These are phyloP conservation scores for Tylopilus felleus DNA, from an alignment of 768 basidiomycete genomes.

Conservation along the genomic window DNA sequence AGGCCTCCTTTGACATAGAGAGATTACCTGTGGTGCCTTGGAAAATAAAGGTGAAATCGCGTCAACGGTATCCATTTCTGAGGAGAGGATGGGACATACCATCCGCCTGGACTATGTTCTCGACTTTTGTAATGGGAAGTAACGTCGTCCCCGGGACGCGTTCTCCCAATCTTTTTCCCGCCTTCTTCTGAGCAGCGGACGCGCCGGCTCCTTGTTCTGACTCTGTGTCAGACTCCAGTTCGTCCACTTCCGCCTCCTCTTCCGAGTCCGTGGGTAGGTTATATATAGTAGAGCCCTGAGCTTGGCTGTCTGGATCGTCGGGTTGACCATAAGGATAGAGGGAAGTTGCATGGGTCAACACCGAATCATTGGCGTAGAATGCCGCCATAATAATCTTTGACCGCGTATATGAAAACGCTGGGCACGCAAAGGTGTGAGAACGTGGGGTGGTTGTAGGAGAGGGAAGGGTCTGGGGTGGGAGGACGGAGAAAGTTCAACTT, in stretches of 20 bases:
- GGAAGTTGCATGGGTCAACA: conserved; percentile 32
- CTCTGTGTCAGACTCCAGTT: conserved; percentile 33
- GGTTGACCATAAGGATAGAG: conserved; percentile 30
- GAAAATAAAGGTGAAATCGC: conserved; percentile 12
- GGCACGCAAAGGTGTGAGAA: conserved; percentile 6
- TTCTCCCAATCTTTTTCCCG: conserved; percentile 31
- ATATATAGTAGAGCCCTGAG: conserved; percentile 27
- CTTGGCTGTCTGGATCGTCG: conserved; percentile 24
- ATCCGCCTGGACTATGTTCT: conserved; percentile 78
- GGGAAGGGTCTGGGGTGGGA: neutral
- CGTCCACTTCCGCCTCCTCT: conserved; percentile 33
- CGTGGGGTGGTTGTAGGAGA: conserved; percentile 2
- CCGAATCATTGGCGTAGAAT: conserved; percentile 28
- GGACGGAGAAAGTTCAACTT: conserved; percentile 6
- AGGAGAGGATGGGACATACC: conserved; percentile 41
- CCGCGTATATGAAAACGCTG: conserved; percentile 6
- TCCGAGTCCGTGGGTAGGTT: conserved; percentile 35
- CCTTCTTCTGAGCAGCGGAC: conserved; percentile 27
- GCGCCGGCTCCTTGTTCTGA: conserved; percentile 27
- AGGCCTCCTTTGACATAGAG: conserved; percentile 70
- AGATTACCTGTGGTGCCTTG: conserved; percentile 58
- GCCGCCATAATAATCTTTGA: conserved; percentile 28
- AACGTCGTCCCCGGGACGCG: conserved; percentile 65
- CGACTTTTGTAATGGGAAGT: conserved; percentile 62
- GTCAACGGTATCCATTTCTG: conserved; percentile 11